Evolutionary conservation across 345 rosid genomes (phyloP), one percentile per base, ranked within the genome.

Genomic region (Excoecaria cochinchinensis): DNA sequence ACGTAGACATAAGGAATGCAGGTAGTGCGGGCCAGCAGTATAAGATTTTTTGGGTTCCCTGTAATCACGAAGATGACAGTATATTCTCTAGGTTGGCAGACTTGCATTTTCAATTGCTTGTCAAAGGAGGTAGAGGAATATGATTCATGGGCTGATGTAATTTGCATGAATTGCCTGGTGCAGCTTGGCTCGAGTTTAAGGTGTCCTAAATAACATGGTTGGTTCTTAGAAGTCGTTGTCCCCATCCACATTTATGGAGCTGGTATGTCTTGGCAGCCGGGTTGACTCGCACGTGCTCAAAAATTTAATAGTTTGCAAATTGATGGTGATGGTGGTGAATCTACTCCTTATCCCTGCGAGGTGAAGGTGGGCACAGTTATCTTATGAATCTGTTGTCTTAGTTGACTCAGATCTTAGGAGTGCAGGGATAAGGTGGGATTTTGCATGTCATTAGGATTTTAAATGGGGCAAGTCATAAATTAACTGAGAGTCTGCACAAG

Each of bases 321-420:
- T 72, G 78, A 78, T 76, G 65, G 21, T 80, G 86, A 71, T 79
- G 85, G 71, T 79, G 86, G 77, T 78, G 86, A 76, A 62, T 86
- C 81, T 80, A 87, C 84, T 89, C 90, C 94, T 91, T 91, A 92
- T 95, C 97, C 97, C 99, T 92, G 97, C 92, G 84, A 86, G 84
- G 89, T 89, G 90, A 92, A 94, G 97, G 97, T 92, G 97, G 97
- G 97, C 95, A 92, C 92, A 90, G 90, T 90, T 91, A 81, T 88
- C 77, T 80, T 86, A 79, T 84, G 93, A 89, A 90, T 89, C 89
- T 91, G 90, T 90, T 81, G 83, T 89, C 87, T 89, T 90, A 81
- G 84, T 87, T 77, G 93, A 85, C 76, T 84, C 64, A 71, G 92
- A 86, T 85, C 91, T 64, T 87, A 67, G 88, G 83, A 80, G 77